Evolutionary conservation across 768 basidiomycete species (phyloP).

Genomic region (Boletus subcaerulescens): DNA sequence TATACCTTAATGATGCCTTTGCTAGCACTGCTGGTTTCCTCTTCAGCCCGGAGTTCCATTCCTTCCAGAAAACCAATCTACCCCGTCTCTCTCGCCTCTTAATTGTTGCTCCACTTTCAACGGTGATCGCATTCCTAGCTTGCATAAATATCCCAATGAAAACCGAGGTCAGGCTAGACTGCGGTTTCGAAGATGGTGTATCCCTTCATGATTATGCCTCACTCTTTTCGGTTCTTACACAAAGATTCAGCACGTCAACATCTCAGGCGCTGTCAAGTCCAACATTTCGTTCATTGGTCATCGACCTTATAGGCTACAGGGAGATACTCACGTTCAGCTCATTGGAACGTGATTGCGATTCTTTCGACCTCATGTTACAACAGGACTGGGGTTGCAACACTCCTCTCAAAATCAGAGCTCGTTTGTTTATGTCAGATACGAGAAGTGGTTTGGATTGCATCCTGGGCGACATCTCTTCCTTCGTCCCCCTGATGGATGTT

Average conservation of each 20-base stretch:
- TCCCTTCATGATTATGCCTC: not conserved
- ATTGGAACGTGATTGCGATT: not conserved
- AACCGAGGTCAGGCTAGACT: not conserved
- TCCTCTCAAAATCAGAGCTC: too few relatives aligned
- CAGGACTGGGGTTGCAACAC: too few relatives aligned
- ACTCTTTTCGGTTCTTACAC: not conserved
- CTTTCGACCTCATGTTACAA: too few relatives aligned
- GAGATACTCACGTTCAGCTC: not conserved
- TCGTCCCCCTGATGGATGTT: not conserved
- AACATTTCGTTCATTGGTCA: not conserved
- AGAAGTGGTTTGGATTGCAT: too few relatives aligned
- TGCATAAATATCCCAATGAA: not conserved
- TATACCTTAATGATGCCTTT: too few relatives aligned
- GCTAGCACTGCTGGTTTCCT: too few relatives aligned
- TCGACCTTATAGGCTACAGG: not conserved
- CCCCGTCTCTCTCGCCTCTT: constrained; percentile 4
- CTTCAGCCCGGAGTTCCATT: too few relatives aligned
- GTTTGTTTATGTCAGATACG: too few relatives aligned
- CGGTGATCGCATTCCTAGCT: constrained; percentile 3
- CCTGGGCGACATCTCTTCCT: not conserved
- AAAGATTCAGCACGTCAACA: not conserved
- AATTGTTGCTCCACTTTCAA: constrained; percentile 1
- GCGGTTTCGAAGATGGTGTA: too few relatives aligned
- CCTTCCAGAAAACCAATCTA: not conserved
- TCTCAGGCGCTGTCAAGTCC: not conserved